Conservation (phyloP, 2,329 filamentous ascomycete species). For the Phaeosphaeriaceae sp. region DNA sequence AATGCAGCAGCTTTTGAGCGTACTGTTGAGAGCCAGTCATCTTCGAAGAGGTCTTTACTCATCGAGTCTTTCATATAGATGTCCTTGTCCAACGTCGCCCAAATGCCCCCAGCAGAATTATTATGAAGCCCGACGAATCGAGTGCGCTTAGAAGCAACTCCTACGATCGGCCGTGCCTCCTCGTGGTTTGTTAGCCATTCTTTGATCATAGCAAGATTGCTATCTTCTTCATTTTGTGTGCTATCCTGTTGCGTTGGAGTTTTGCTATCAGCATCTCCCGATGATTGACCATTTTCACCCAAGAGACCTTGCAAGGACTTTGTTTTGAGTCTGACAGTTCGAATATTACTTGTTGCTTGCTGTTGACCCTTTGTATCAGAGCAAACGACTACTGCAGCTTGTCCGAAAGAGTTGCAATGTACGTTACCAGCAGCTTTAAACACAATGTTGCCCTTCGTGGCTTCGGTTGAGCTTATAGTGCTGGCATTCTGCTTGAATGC, state of each 20-base stretch:
- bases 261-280: constrained; percentile 17
- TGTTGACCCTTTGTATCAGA: constrained; percentile 17
- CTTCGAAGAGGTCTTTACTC: constrained; percentile 32
- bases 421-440: constrained; percentile 42
- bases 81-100: constrained; percentile 58
- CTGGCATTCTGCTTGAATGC: constrained; percentile 53
- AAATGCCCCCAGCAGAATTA: constrained; percentile 49
- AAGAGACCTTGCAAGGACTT: constrained; percentile 53
- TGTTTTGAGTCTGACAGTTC: constrained; percentile 47
- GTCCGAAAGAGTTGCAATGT: constrained; percentile 43
- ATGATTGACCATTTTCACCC: constrained; percentile 24
- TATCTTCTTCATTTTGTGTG: constrained; percentile 4
- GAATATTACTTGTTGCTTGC: constrained; percentile 22
- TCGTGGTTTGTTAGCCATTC: constrained; percentile 54
- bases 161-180: constrained; percentile 55
- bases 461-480: constrained; percentile 52
- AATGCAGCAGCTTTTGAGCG: constrained; percentile 44
- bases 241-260: constrained; percentile 7
- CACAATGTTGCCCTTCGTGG: constrained; percentile 35
- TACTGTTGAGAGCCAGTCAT: constrained; percentile 39
- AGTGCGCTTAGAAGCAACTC: constrained; percentile 53
- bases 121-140: constrained; percentile 58
- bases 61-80: constrained; percentile 50
- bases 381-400: constrained; percentile 40
- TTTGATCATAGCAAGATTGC: constrained; percentile 37